Conservation (phyloP, 495 filamentous ascomycete species). For the Astrothelium subdiscretum region DNA sequence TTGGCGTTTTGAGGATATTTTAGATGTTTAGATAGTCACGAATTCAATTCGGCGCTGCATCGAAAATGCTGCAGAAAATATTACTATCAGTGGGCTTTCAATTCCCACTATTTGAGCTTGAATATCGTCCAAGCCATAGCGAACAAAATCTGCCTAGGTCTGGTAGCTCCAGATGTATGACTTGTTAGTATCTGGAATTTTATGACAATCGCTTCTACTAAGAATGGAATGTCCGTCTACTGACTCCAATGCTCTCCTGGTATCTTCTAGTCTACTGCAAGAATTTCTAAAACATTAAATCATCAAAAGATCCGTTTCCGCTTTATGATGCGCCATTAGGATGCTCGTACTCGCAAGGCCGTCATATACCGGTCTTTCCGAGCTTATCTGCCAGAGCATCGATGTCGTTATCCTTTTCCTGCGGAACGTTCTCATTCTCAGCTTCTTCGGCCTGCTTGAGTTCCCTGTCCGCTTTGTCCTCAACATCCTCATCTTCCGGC, state of each 20-base stretch:
- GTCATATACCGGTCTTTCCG: constrained; percentile 43
- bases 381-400: constrained; percentile 69
- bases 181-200: too few species aligned
- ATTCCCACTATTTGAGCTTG: too few species aligned
- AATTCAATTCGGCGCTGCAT: too few species aligned
- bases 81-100: too few species aligned
- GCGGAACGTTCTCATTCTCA: constrained; percentile 59
- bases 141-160: too few species aligned
- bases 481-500: constrained; percentile 47
- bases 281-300: background rate
- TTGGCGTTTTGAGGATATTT: too few species aligned
- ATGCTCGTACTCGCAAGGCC: background rate
- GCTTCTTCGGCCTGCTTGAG: constrained; percentile 60
- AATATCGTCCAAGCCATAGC: too few species aligned
- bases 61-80: too few species aligned
- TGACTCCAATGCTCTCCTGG: background rate
- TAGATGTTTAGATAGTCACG: too few species aligned
- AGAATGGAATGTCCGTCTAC: background rate
- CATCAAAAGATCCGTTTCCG: background rate
- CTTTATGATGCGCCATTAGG: background rate
- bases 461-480: constrained; percentile 51
- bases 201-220: background rate
- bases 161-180: too few species aligned
- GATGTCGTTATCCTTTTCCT: constrained; percentile 65
- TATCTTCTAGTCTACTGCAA: constrained; percentile 2